Evolutionary conservation across 208 protist species (phyloP).

Genomic region (Trypanosoma lewisi): DNA sequence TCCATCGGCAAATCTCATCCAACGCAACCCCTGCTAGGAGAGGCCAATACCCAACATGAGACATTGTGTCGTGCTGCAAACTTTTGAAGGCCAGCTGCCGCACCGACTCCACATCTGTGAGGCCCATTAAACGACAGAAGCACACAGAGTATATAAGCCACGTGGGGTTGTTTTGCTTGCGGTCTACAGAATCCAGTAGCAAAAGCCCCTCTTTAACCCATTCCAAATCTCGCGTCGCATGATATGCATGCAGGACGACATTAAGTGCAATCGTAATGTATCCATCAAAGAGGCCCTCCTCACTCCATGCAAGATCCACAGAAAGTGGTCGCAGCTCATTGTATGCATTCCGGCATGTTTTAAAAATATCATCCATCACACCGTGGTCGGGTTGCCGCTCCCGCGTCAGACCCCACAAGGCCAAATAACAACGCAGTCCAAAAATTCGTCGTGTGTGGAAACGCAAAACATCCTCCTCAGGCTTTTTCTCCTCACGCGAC

Average conservation of each 20-base stretch:
- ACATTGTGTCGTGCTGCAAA: constrained; percentile 89
- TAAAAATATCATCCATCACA: constrained; percentile 43
- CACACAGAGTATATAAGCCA: constrained; percentile 76
- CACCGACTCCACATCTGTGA: constrained; percentile 57
- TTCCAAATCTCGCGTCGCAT: constrained; percentile 30
- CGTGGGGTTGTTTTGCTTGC: constrained; percentile 71
- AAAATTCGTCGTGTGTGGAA: constrained; percentile 63
- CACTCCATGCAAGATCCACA: constrained; percentile 64
- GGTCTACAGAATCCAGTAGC: constrained; percentile 51
- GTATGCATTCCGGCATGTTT: constrained; percentile 43
- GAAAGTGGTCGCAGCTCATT: constrained; percentile 50
- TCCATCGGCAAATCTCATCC: constrained; percentile 57
- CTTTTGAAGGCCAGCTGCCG: constrained; percentile 81
- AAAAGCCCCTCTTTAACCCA: constrained; percentile 54
- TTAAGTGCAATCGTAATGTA: constrained; percentile 80
- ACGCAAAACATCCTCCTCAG: constrained; percentile 18
- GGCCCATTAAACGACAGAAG: constrained; percentile 56
- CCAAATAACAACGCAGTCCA: constrained; percentile 69
- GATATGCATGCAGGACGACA: constrained; percentile 59
- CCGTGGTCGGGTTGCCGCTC: constrained; percentile 30
- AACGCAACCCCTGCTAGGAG: constrained; percentile 55
- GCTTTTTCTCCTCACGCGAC: constrained; percentile 21
- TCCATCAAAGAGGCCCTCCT: constrained; percentile 80
- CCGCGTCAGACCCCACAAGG: constrained; percentile 44
- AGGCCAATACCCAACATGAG: constrained; percentile 83